phyloP scores from a whole-genome alignment of 306 rosid genomes.

The Boehmeria nivea region DNA sequence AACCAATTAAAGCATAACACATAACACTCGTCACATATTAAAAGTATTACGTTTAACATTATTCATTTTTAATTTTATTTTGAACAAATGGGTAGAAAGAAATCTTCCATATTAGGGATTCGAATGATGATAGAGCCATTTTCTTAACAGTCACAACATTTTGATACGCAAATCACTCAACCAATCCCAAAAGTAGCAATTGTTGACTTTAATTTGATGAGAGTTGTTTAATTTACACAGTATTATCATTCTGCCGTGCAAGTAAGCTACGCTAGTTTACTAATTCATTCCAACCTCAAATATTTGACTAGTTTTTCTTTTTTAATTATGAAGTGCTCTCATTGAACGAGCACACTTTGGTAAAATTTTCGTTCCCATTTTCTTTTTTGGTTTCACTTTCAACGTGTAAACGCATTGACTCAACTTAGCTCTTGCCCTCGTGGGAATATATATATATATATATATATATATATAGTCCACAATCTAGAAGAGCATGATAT shows the following conservation, averaged over 20 bases:
- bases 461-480: not conserved
- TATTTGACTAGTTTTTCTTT: not conserved
- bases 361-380: not conserved
- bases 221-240: too few relatives aligned
- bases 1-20: too few relatives aligned
- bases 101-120: too few relatives aligned
- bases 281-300: not conserved
- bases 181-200: not conserved
- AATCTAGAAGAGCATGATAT: not conserved
- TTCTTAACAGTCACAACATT: too few relatives aligned
- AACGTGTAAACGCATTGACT: slow-evolving; percentile 11
- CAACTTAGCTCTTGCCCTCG: not conserved
- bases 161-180: too few relatives aligned
- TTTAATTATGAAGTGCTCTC: not conserved
- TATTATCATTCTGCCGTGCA: not conserved
- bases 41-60: too few relatives aligned
- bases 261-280: not conserved
- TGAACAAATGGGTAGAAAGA: too few relatives aligned
- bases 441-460: not conserved
- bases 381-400: not conserved
- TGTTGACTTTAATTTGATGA: too few relatives aligned
- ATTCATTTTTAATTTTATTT: too few relatives aligned
- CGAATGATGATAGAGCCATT: too few relatives aligned
- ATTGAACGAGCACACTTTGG: not conserved
- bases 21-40: too few relatives aligned